Evolutionary conservation across 176 grass and related monocot genomes (phyloP), one percentile per base, ranked within the genome.

Genomic region (Aegilops umbellulata): DNA sequence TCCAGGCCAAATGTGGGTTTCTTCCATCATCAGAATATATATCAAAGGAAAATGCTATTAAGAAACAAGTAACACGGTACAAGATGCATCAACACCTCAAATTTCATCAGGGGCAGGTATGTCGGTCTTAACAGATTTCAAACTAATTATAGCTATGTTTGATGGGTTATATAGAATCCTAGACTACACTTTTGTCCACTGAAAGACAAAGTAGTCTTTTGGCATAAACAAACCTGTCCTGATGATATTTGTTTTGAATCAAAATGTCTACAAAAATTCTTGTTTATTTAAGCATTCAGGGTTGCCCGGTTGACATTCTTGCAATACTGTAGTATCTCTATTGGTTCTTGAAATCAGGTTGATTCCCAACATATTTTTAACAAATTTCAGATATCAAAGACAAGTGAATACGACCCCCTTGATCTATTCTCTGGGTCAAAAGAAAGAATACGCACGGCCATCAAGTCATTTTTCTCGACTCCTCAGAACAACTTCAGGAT

Each of bases 81-180:
- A 94, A 91, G 79, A 98, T 98, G 93, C 96, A 95, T 92, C 93
- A 98, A 60, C 88, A 89, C 80, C 79, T 95, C 17, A 98, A 95
- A 80, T 87, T 92, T 91, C 82, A 92, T 82, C 87, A 89, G 42
- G 90, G 66, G 9, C 86, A 98, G 93, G 96, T 98, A 82, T 75
- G 65, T 36, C 71, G 3, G 13, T 83, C 41, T 79, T 47, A 53
- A 23, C 44, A 58, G 4, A 68, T 68, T 47, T 85, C 23, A 49
- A 4, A 61, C 29, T 47, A 14, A 75, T 41, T 39, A 36, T 77
- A 65, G 17, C 6, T 64, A 86, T 78, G 29, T 35, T 80, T 80
- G 69, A 68, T 85, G 3, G 22, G 60, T 57, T 8, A 60, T 20
- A 88, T 76, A 67, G 6, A 41, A 72, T 36, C 12, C 63, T 38